A percentile compares a stretch with the other conserved stretches of the same genome.
Conservation (phyloP, 352 stramenopile genomes). For the Pythium volutum region DNA sequence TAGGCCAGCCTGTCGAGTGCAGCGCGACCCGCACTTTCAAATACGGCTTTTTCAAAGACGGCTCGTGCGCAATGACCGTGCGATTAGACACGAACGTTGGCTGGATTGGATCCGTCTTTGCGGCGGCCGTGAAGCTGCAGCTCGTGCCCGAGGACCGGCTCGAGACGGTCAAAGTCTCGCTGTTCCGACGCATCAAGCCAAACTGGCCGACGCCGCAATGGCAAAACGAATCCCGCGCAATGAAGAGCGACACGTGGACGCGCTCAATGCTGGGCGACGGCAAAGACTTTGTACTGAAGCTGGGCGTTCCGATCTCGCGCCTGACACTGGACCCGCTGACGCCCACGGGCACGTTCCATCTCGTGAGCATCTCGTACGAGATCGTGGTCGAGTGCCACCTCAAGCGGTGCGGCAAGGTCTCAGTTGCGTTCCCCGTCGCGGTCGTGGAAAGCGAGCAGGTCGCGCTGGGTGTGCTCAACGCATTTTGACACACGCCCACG, state of each 20-base stretch:
- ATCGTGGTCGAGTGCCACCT: not conserved
- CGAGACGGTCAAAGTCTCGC: not conserved
- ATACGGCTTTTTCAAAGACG: not conserved
- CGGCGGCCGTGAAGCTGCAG: not conserved
- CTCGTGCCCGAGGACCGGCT: not conserved
- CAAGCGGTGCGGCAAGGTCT: not conserved
- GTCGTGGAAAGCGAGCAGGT: too few species aligned
- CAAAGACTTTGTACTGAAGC: not conserved
- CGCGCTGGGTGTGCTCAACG: too few species aligned
- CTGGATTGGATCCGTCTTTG: not conserved
- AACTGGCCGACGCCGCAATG: not conserved
- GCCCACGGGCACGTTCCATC: not conserved
- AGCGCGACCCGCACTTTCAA: not conserved
- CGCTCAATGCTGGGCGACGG: not conserved
- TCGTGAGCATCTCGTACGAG: not conserved
- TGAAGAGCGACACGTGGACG: not conserved
- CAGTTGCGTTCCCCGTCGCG: too few species aligned
- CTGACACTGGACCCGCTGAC: not conserved
- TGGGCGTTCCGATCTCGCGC: not conserved
- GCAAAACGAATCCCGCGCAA: not conserved
- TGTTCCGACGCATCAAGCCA: not conserved
- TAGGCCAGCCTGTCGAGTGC: not conserved
- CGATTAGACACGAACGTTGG: not conserved
- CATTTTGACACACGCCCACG: too few species aligned
- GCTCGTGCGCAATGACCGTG: not conserved